phyloP scores from a whole-genome alignment of 306 rosid genomes.

The Cicer bijugum region DNA sequence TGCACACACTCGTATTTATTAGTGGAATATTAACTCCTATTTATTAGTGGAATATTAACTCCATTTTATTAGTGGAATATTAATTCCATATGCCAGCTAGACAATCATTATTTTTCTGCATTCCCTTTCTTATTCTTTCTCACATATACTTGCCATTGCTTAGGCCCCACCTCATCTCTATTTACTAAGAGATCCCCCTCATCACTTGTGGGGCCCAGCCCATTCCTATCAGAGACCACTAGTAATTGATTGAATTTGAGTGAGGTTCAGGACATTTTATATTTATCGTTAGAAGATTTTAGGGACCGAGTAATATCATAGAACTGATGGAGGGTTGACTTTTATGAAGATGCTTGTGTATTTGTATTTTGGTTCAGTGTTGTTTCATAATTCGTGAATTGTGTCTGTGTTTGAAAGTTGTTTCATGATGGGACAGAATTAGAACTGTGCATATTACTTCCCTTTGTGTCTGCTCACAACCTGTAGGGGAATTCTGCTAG shows the following conservation, averaged over 20 bases:
- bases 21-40: too few relatives aligned
- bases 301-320: background rate
- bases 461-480: slow-evolving; percentile 31
- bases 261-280: slow-evolving; percentile 2
- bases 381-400: background rate
- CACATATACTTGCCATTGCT: too few relatives aligned
- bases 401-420: background rate
- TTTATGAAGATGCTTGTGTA: slow-evolving; percentile 24
- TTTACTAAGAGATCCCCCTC: too few relatives aligned
- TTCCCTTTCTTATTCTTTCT: too few relatives aligned
- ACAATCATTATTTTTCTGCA: too few relatives aligned
- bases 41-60: too few relatives aligned
- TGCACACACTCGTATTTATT: too few relatives aligned
- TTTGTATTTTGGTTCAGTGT: background rate
- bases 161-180: too few relatives aligned
- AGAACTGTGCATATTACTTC: slow-evolving; percentile 32
- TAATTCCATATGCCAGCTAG: too few relatives aligned
- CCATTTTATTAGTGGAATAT: too few relatives aligned
- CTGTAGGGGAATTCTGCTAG: slow-evolving; percentile 17
- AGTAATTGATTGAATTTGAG: background rate
- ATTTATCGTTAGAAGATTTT: slow-evolving; percentile 9
- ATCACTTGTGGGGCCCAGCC: too few relatives aligned
- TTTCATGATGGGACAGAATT: slow-evolving; percentile 23
- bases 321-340: slow-evolving; percentile 5
- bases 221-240: too few relatives aligned